These are phyloP conservation scores for Curvularia eragrostidis DNA, from an alignment of 2,329 filamentous ascomycete species.

Conservation along the genomic window DNA sequence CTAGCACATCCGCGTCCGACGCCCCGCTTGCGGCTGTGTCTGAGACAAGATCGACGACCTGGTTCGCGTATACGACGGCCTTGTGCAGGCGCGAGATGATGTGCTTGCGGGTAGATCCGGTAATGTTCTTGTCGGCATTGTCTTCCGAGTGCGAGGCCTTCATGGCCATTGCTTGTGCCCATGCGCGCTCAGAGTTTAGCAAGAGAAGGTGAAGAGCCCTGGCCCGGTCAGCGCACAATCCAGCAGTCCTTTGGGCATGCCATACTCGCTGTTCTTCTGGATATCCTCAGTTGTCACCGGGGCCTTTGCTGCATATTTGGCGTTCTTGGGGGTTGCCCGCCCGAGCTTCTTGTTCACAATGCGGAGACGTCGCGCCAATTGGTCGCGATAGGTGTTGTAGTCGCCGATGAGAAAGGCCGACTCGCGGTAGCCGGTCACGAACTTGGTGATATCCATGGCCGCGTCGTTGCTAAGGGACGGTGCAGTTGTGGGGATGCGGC, in stretches of 20 bases:
- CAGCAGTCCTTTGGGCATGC: background rate
- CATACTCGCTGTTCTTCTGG: conserved; percentile 76
- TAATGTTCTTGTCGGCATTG: conserved; percentile 73
- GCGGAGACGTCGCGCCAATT: conserved; percentile 80
- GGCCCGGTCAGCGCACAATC: conserved; percentile 7
- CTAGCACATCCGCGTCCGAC: conserved; percentile 73
- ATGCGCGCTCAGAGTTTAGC: conserved; percentile 86
- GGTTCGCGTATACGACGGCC: conserved; percentile 72
- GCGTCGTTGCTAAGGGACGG: conserved; percentile 9
- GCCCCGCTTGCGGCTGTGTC: conserved; percentile 70
- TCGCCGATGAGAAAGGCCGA: conserved; percentile 86
- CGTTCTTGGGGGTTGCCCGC: conserved; percentile 81
- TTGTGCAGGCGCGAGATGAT: conserved; percentile 88
- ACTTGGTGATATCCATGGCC: conserved; percentile 87
- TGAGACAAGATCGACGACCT: conserved; percentile 71
- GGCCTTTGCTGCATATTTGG: conserved; percentile 79
- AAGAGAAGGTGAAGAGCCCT: conserved; percentile 66
- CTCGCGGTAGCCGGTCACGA: conserved; percentile 79
- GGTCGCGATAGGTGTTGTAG: conserved; percentile 82
- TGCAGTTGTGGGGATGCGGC: conserved; percentile 17
- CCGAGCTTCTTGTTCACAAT: conserved; percentile 85
- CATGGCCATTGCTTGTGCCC: conserved; percentile 95
- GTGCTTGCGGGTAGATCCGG: conserved; percentile 80
- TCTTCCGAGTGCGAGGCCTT: conserved; percentile 82
- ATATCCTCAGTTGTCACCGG: conserved; percentile 78